Evolutionary conservation across 1,284 basidiomycete species (phyloP).

Genomic region (Leccinum pachyderme): DNA sequence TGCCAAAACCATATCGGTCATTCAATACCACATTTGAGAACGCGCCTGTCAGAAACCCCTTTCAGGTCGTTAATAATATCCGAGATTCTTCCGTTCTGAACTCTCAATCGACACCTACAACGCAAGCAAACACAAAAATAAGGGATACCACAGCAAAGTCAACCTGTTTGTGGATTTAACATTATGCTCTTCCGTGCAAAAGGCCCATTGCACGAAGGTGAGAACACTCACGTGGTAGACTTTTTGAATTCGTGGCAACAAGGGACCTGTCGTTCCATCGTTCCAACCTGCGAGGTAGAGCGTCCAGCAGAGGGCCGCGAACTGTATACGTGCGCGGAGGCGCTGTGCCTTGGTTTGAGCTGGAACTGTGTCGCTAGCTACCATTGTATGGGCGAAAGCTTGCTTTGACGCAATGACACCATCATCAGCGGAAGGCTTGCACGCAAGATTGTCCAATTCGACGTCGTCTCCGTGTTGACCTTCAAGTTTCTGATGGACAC

Average conservation of each 20-base stretch:
- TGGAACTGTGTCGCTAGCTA: background rate
- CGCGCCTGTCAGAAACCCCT: constrained; percentile 34
- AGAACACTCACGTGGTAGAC: constrained; percentile 29
- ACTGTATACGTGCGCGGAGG: constrained; percentile 25
- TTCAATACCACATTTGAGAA: constrained; percentile 31
- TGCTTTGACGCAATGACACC: background rate
- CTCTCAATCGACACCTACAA: constrained; percentile 16
- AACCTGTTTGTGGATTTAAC: constrained; percentile 15
- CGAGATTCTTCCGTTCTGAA: background rate
- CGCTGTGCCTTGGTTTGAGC: constrained; percentile 20
- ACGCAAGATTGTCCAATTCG: constrained; percentile 13
- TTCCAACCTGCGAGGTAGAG: constrained; percentile 34
- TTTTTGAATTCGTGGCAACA: constrained; percentile 32
- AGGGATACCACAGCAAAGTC: constrained; percentile 32
- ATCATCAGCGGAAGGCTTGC: background rate
- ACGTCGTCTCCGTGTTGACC: no score
- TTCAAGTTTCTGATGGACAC: no score
- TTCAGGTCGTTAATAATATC: constrained; percentile 10
- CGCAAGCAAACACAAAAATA: constrained; percentile 34
- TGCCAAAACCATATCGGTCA: constrained; percentile 32
- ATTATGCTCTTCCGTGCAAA: background rate
- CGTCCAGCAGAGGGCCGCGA: constrained; percentile 32
- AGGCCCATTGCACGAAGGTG: no score
- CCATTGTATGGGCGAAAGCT: background rate
- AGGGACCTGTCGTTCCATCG: constrained; percentile 32